phyloP scores from a whole-genome alignment of 2,329 filamentous ascomycete species.

The Daldinia sp. region DNA sequence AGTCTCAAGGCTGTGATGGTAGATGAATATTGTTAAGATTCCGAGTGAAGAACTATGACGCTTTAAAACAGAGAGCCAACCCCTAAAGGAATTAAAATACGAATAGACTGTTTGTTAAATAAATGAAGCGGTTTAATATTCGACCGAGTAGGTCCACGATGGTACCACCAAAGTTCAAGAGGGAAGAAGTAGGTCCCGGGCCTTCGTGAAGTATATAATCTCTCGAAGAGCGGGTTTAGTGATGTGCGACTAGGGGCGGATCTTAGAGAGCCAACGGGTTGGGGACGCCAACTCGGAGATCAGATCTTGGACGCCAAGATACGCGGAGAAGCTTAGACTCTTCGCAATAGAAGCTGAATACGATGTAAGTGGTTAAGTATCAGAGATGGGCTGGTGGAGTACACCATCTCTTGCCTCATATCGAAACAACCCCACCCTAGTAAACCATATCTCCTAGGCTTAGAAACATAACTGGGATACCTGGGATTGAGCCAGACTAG shows the following conservation, averaged over 20 bases:
- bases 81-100: slow-evolving; percentile 23
- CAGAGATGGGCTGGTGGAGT: slow-evolving; percentile 39
- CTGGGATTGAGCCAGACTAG: slow-evolving; percentile 34
- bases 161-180: slow-evolving; percentile 36
- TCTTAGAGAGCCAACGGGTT: slow-evolving; percentile 49
- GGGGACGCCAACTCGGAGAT: slow-evolving; percentile 44
- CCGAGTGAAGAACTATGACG: slow-evolving; percentile 24
- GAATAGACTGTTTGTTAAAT: slow-evolving; percentile 25
- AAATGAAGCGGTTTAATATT: slow-evolving; percentile 9
- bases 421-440: slow-evolving; percentile 38
- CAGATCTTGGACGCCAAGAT: slow-evolving; percentile 46
- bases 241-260: slow-evolving; percentile 49
- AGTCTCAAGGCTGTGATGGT: not conserved
- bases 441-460: slow-evolving; percentile 32
- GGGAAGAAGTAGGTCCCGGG: slow-evolving; percentile 36
- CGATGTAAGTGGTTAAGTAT: slow-evolving; percentile 47
- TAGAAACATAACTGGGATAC: slow-evolving; percentile 30
- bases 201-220: slow-evolving; percentile 45
- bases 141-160: slow-evolving; percentile 22
- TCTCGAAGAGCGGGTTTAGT: slow-evolving; percentile 32
- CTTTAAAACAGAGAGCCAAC: slow-evolving; percentile 37
- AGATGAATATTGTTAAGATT: slow-evolving; percentile 1
- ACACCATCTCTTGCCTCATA: slow-evolving; percentile 42
- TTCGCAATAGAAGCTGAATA: slow-evolving; percentile 39
- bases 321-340: slow-evolving; percentile 37